Evolutionary conservation across 2,329 filamentous ascomycete genomes (phyloP), one percentile per base, ranked within the genome.

Genomic region (Trichophyton verrucosum): DNA sequence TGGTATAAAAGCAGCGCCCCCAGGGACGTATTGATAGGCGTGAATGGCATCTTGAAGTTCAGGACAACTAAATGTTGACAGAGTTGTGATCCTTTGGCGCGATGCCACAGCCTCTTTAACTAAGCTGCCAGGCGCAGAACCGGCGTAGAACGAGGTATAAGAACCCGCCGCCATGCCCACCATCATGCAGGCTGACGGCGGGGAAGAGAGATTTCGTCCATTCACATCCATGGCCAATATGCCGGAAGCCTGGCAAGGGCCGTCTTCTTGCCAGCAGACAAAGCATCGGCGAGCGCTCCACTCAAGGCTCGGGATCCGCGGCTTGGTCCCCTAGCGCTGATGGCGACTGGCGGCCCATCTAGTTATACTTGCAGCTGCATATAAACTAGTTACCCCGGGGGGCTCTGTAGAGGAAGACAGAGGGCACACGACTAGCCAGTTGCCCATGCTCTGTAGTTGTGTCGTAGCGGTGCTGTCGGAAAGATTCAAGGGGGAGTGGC

Each of bases 1-100:
- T 80, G 77, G 61, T 78, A 78, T 57, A 82, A 72, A 59, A 82
- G 68, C 11, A 81, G 58, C 1, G 80, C 78, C 17, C 80, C 80
- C 9, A 81, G 66, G 4, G 76, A 74, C 13, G 80, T 80, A 64
- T 81, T 75, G 27, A 81, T 60, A 0, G 80, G 79, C 0, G 79
- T 81, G 65, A 82, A 81, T 13, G 55, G 55, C 55, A 57, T 57
- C 8, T 17, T 17, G 15, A 44, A 20, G n/a, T 17, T 22, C n/a
- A 7, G 33, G 51, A 13, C 38, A 58, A 30, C 27, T 30, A 30
- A 49, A 22, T 59, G 13, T 13, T n/a, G 1, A 15, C 11, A 2
- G 46, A 36, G 8, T 17, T 22, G 22, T 3, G 13, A 27, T 27
- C 22, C 13, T 13, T 22, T 15, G 9, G 22, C 5, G 11, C 46